These are phyloP conservation scores for Colletotrichum orchidophilum DNA, from an alignment of 2,329 filamentous ascomycete species.

Conservation along the genomic window DNA sequence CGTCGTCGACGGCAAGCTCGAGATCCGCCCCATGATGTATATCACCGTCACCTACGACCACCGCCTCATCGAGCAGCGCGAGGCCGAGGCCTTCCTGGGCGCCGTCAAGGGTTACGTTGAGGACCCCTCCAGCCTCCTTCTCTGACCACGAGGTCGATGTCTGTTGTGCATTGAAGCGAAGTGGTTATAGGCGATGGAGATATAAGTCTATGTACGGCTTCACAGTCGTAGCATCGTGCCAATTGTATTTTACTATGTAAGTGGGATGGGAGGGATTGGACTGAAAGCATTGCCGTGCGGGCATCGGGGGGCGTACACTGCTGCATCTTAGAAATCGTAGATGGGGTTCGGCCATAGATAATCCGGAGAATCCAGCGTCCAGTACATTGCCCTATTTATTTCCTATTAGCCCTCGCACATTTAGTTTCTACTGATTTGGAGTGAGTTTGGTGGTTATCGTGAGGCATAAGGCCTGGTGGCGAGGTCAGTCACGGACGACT, in stretches of 20 bases:
- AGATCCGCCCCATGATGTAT: constrained; percentile 56
- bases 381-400: neutral
- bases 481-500: too few relatives aligned
- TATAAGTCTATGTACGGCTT: neutral
- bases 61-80: constrained; percentile 65
- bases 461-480: too few relatives aligned
- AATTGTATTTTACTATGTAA: constrained; percentile 8
- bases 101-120: constrained; percentile 43
- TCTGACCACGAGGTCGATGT: constrained; percentile 48
- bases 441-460: neutral
- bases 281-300: neutral
- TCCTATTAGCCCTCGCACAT: neutral
- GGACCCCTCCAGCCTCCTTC: constrained; percentile 54
- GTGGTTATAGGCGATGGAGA: neutral
- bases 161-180: neutral
- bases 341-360: neutral
- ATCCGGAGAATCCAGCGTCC: neutral
- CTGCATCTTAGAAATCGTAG: neutral
- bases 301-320: neutral
- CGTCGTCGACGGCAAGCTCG: constrained; percentile 63
- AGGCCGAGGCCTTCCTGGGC: constrained; percentile 67
- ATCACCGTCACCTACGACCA: constrained; percentile 63
- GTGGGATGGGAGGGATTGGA: neutral
- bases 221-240: neutral
- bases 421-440: neutral